Conservation (phyloP, 2,329 filamentous ascomycete species). For the Arthroderma sp. region DNA sequence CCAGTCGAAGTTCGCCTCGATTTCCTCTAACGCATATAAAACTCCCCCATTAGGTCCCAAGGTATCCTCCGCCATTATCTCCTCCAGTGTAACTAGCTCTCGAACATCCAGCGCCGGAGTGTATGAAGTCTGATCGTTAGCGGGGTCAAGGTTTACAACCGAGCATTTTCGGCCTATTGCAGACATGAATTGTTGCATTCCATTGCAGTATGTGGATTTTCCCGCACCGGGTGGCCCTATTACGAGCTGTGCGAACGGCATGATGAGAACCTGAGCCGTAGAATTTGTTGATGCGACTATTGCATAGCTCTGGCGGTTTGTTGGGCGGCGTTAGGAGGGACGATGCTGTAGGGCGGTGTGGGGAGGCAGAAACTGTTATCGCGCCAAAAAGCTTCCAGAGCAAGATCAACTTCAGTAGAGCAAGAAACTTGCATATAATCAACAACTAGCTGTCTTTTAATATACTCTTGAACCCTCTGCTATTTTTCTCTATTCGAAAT, state of each 20-base stretch:
- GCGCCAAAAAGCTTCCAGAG: background rate
- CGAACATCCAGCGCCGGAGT: conserved; percentile 83
- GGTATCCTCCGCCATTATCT: conserved; percentile 84
- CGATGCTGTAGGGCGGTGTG: background rate
- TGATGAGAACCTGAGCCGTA: conserved; percentile 14
- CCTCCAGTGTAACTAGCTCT: conserved; percentile 75
- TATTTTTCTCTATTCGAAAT: no score
- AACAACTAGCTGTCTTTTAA: no score
- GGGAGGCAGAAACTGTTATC: background rate
- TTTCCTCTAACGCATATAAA: conserved; percentile 84
- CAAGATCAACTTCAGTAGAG: no score
- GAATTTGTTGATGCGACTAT: no score
- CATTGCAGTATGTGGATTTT: conserved; percentile 97
- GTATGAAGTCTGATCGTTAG: conserved; percentile 86
- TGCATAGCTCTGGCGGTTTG: no score
- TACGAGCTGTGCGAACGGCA: conserved; percentile 62
- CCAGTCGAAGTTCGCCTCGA: conserved; percentile 92
- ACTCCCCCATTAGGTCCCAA: conserved; percentile 88
- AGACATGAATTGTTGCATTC: conserved; percentile 96
- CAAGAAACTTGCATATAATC: no score
- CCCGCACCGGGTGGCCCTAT: conserved; percentile 90
- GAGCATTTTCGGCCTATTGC: conserved; percentile 92
- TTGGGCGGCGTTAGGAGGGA: background rate
- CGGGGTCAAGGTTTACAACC: conserved; percentile 90
- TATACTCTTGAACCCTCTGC: no score